Base-by-base conservation (phyloP, 2,329 filamentous ascomycete genomes). In the Zalaria obscura region DNA sequence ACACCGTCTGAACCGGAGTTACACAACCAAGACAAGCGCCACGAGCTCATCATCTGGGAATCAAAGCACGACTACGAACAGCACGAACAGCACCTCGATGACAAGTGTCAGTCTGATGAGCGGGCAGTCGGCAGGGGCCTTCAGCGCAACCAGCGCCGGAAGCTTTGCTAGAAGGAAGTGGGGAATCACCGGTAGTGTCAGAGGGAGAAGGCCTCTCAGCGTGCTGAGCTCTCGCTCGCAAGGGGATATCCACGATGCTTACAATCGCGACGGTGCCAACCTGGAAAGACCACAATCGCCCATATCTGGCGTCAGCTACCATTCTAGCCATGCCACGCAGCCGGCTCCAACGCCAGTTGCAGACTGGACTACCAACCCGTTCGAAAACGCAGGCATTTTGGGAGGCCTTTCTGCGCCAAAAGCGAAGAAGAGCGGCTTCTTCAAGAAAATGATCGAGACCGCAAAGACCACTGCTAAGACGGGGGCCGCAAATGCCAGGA, bases 141-240 rank as follows among this genome's bases (percentile, higher is more conserved):
- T 95, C 61, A 96, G 89, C 59, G 84, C 87, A 39, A 96, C 91
- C 10, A 96, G 91, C 62, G 91, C 91, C 10, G 91, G 88, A 41
- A 96, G 89, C 62, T 76, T 93, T 48, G 88, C 87, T 27, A 77
- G 88, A 46, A 83, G 83, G 54, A 81, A 80, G 49, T 57, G 66
- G 60, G 56, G 69, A 53, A 39, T 68, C 40, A 43, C 41, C 53
- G 61, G 54, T 61, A 70, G 55, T 42, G 53, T 55, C 34, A 50
- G 49, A 18, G 47, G 51, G 25, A 47, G 50, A 11, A 42, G 52
- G 9, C 46, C 46, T 6, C 27, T 48, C 18, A 46, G 43, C 28
- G 46, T 41, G 3, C 36, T 48, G n/a, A 46, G 43, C 5, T 48
- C 46, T 3, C 42, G 43, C n/a, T 48, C 46, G 8, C 35, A 42